Conservation (phyloP, 176 grass and related monocot genomes). For the Alopecurus myosuroides region DNA sequence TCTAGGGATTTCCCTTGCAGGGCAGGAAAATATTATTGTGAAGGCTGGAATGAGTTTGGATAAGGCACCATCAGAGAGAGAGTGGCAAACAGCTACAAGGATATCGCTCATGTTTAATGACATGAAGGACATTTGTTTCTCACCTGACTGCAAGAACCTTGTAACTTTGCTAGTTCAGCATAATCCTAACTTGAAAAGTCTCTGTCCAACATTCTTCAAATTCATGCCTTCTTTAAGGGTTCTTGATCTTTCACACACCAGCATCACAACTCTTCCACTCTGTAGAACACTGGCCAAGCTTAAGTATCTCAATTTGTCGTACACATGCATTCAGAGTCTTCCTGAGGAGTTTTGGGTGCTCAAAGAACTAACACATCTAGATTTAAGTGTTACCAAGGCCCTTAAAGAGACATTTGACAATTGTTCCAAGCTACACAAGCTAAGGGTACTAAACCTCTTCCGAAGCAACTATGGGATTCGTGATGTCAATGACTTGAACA, state of each 20-base stretch:
- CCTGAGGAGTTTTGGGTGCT: constrained; percentile 42
- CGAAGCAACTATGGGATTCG: constrained; percentile 51
- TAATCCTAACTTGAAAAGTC: constrained; percentile 34
- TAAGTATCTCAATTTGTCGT: constrained; percentile 45
- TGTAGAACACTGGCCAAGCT: constrained; percentile 37
- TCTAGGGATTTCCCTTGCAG: constrained; percentile 24
- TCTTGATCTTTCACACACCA: constrained; percentile 64
- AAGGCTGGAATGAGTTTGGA: constrained; percentile 34
- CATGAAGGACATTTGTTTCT: constrained; percentile 26
- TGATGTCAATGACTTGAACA: constrained; percentile 43
- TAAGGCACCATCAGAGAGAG: constrained; percentile 9
- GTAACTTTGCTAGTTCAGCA: constrained; percentile 57
- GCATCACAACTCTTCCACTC: constrained; percentile 38
- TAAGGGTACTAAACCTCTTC: constrained; percentile 58
- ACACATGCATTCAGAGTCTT: constrained; percentile 44
- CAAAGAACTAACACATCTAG: constrained; percentile 42
- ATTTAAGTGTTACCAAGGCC: constrained; percentile 44
- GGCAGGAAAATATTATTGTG: constrained; percentile 23
- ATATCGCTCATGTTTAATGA: constrained; percentile 64
- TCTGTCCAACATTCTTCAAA: constrained; percentile 35
- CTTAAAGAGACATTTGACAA: constrained; percentile 34
- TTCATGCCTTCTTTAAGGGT: constrained; percentile 49
- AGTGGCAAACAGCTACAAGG: constrained; percentile 25
- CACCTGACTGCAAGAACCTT: constrained; percentile 48
- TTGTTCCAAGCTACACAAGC: constrained; percentile 43